These are phyloP conservation scores for Xylariaceae sp. DNA, from an alignment of 2,329 filamentous ascomycete genomes.

Conservation along the genomic window DNA sequence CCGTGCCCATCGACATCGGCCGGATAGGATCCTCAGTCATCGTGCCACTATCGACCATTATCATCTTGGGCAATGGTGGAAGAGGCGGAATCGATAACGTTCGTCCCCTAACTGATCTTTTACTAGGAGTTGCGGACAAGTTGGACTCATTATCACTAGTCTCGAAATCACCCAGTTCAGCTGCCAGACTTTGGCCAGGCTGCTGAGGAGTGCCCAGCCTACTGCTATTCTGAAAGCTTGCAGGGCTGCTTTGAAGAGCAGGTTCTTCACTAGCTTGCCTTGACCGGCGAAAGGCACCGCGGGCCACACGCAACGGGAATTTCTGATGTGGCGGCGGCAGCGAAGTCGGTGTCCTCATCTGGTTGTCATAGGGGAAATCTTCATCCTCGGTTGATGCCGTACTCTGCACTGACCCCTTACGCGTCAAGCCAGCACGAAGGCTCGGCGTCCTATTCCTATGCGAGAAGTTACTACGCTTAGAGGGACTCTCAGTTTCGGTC, in stretches of 20 bases:
- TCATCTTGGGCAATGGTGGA: slow-evolving; percentile 52
- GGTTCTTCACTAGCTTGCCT: slow-evolving; percentile 64
- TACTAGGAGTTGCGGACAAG: slow-evolving; percentile 57
- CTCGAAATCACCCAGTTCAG: slow-evolving; percentile 82
- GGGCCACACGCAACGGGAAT: slow-evolving; percentile 72
- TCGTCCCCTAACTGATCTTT: slow-evolving; percentile 48
- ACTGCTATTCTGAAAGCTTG: slow-evolving; percentile 56
- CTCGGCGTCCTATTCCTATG: slow-evolving; percentile 27
- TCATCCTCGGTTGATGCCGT: slow-evolving; percentile 85
- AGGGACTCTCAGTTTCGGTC: slow-evolving; percentile 79
- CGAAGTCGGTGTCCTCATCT: slow-evolving; percentile 63
- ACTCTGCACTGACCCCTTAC: slow-evolving; percentile 73
- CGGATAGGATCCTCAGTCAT: slow-evolving; percentile 57
- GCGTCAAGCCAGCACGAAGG: slow-evolving; percentile 21
- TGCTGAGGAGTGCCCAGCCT: slow-evolving; percentile 52
- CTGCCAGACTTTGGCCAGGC: slow-evolving; percentile 78
- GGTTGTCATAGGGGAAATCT: slow-evolving; percentile 55
- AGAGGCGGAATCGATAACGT: slow-evolving; percentile 50
- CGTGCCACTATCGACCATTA: slow-evolving; percentile 63
- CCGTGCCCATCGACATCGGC: slow-evolving; percentile 48
- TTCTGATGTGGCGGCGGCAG: slow-evolving; percentile 65
- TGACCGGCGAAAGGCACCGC: slow-evolving; percentile 64
- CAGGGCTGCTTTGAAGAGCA: slow-evolving; percentile 60
- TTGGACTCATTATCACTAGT: slow-evolving; percentile 73
- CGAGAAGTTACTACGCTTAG: slow-evolving; percentile 40